Percentiles rank a stretch among this genome's conserved stretches.
Evolutionary conservation across 1,139 yeast genomes (phyloP).

Genomic region (Kluyveromyces sp.): DNA sequence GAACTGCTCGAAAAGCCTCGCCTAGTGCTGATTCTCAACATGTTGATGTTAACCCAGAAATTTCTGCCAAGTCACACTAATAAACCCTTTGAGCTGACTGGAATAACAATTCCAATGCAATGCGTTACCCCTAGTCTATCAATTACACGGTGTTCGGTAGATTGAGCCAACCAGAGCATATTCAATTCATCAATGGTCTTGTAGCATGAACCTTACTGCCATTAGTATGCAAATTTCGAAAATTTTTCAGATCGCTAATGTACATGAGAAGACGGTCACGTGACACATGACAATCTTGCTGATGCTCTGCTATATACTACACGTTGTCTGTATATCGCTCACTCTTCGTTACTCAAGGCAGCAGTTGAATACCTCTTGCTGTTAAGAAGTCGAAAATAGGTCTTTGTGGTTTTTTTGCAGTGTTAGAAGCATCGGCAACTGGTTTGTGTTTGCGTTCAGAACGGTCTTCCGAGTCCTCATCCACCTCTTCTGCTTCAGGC

Average conservation of each 20-base stretch:
- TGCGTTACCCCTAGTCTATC: background rate
- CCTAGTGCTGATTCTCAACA: constrained; percentile 19
- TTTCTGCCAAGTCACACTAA: too few relatives aligned
- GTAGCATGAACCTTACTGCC: too few relatives aligned
- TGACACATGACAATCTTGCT: background rate
- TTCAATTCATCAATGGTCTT: background rate
- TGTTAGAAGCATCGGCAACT: constrained; percentile 6
- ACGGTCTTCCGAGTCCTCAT: background rate
- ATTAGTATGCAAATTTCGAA: constrained; percentile 3
- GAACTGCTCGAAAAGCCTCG: constrained; percentile 12
- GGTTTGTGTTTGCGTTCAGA: background rate
- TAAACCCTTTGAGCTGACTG: too few relatives aligned
- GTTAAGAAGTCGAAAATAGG: constrained; percentile 71
- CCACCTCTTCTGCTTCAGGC: constrained; percentile 17
- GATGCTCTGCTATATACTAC: background rate
- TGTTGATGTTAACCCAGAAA: constrained; percentile 4
- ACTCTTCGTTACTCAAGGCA: constrained; percentile 14
- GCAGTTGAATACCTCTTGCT: constrained; percentile 43
- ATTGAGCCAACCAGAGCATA: background rate
- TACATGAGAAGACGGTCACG: too few relatives aligned
- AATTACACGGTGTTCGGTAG: background rate
- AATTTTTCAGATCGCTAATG: constrained; percentile 4
- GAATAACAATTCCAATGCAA: too few relatives aligned
- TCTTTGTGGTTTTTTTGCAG: constrained; percentile 23
- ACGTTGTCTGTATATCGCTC: background rate